These are phyloP conservation scores for Termitomyces heimii DNA, from an alignment of 768 basidiomycete species.

Conservation along the genomic window DNA sequence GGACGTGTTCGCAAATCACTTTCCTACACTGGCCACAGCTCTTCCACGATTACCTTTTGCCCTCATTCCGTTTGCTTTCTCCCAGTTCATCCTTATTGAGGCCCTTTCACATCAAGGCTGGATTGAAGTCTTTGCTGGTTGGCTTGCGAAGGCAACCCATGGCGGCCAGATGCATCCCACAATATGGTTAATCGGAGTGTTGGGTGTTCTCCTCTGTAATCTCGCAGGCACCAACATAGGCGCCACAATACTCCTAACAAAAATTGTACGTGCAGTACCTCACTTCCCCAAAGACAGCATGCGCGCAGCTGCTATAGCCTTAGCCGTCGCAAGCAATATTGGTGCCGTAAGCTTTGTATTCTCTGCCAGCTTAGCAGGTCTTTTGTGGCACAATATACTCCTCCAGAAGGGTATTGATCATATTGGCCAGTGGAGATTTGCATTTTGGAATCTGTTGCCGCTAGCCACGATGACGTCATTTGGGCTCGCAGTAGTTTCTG, in stretches of 20 bases:
- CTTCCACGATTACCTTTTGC: conserved; percentile 71
- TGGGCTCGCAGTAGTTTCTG: conserved; percentile 66
- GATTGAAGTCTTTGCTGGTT: conserved; percentile 75
- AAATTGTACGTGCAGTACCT: conserved; percentile 57
- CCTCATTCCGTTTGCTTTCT: conserved; percentile 88
- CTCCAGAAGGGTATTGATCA: conserved; percentile 57
- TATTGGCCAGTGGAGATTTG: conserved; percentile 60
- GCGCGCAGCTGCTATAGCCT: conserved; percentile 59
- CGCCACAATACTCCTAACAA: conserved; percentile 68
- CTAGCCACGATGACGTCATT: conserved; percentile 59
- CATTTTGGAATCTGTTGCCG: conserved; percentile 66
- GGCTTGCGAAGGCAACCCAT: conserved; percentile 16
- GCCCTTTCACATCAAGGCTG: conserved; percentile 82
- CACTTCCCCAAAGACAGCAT: conserved; percentile 27
- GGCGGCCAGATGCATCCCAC: conserved; percentile 15
- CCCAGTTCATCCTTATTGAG: conserved; percentile 93
- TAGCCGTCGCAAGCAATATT: conserved; percentile 86
- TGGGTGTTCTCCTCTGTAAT: conserved; percentile 20
- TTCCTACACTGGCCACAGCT: conserved; percentile 70
- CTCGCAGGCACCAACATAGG: conserved; percentile 21
- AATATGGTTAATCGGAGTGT: conserved; percentile 18
- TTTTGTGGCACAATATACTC: conserved; percentile 79
- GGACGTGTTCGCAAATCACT: conserved; percentile 27
- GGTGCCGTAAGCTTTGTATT: conserved; percentile 94
- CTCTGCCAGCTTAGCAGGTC: conserved; percentile 84